Evolutionary conservation across 257 asterid genomes (phyloP), one percentile per base, ranked within the genome.

Genomic region (Solanum infundibuliforme): DNA sequence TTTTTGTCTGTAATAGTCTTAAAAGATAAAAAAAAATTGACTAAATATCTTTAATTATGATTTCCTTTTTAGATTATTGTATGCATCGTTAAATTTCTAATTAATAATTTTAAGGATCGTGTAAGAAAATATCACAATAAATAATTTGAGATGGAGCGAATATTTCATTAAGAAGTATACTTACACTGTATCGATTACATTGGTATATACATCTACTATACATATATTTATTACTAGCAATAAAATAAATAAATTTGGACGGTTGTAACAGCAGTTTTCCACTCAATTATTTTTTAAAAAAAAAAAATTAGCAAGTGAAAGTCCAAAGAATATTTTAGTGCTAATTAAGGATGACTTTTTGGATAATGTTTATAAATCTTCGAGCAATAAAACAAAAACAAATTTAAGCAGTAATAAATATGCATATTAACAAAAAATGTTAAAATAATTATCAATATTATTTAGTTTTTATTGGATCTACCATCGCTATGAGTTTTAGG

Each of bases 401-500:
- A 55, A 6, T 55, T 55, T 20, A 55, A 55, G 25, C 11, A 6
- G 5, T 7, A 18, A 6, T 55, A 52, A 18, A 18, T 6, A 55
- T 1, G 4, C 4, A 55, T 55, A 18, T 55, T 55, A 55, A 55
- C 4, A 55, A 55, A 55, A 5, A 55, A 0, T 6, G 4, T 55
- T 55, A 18, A 55, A 55, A 55, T 20, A 55, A 55, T 18, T 55
- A 55, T 55, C 9, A 0, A 18, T 55, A 55, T 18, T 18, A 18
- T 20, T 55, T 55, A 55, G 23, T 55, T 55, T 8, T 55, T 55
- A 55, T 55, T 7, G 11, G 8, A 21, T 55, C 5, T 20, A 20
- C 0, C 23, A 0, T 20, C 0, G 11, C 10, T 55, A 55, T 20
- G 5, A 0, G 0, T 55, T 55, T 55, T 55, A 20, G 65, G 11